phyloP scores from a whole-genome alignment of 208 protist species.

The Crithidia sp. region DNA sequence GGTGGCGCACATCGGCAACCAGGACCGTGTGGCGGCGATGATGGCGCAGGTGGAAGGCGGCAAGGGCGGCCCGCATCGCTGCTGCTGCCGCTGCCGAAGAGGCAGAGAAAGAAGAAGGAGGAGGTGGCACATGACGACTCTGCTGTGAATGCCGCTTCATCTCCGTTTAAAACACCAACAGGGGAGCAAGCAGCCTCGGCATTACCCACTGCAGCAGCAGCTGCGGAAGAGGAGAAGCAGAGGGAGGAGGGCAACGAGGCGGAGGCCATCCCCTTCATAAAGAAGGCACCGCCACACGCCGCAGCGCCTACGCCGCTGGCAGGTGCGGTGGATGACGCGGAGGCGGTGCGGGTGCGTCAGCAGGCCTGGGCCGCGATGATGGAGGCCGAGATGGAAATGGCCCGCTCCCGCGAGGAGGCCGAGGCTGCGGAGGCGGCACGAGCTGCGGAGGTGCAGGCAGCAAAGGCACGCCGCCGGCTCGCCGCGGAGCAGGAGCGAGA shows the following conservation, averaged over 20 bases:
- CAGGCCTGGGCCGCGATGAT: constrained; percentile 66
- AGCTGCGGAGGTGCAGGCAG: constrained; percentile 42
- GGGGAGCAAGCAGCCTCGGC: too few species aligned
- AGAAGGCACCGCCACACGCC: constrained; percentile 13
- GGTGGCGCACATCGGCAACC: constrained; percentile 32
- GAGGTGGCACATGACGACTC: too few species aligned
- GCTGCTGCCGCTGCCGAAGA: constrained; percentile 18
- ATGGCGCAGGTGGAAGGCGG: constrained; percentile 64
- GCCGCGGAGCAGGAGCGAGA: constrained; percentile 58
- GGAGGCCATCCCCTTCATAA: constrained; percentile 29
- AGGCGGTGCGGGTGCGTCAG: constrained; percentile 55
- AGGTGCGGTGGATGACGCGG: constrained; percentile 11
- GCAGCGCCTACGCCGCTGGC: background rate
- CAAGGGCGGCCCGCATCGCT: constrained; percentile 41
- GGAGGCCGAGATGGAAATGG: constrained; percentile 45
- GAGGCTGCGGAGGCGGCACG: constrained; percentile 44
- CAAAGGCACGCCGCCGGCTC: constrained; percentile 39
- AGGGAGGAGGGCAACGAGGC: too few species aligned
- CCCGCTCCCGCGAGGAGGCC: constrained; percentile 38
- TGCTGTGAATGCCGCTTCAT: too few species aligned
- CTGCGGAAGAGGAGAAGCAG: background rate
- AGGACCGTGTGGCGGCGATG: constrained; percentile 36
- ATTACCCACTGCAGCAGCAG: too few species aligned
- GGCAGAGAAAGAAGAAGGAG: background rate
- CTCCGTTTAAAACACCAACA: too few species aligned